Conservation (phyloP, 2,329 filamentous ascomycete species). For the Paracoccidioides brasiliensis region DNA sequence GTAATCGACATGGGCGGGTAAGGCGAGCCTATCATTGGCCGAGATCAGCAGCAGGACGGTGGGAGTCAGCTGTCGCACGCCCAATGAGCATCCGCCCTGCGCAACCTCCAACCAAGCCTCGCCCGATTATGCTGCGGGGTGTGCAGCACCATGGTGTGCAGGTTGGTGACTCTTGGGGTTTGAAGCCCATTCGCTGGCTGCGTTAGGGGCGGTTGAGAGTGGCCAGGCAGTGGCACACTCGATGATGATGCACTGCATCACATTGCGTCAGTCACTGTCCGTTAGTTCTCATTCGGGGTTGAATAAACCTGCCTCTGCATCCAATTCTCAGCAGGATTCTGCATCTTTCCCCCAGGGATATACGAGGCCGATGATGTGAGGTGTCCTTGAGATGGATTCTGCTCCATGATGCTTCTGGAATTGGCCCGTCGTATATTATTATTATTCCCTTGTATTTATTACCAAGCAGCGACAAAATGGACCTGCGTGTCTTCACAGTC, state of each 20-base stretch:
- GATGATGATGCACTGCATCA: background rate
- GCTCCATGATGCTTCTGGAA: background rate
- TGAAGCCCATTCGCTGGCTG: too few species aligned
- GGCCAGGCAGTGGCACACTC: background rate
- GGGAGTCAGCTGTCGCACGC: background rate
- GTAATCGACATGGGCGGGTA: constrained; percentile 5
- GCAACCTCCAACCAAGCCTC: background rate
- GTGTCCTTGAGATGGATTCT: background rate
- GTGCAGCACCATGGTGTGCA: too few species aligned
- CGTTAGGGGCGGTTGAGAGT: background rate
- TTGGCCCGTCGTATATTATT: too few species aligned
- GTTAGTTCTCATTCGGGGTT: background rate
- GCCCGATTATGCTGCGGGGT: too few species aligned
- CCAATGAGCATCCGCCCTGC: background rate
- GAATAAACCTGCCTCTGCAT: background rate
- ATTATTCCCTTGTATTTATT: too few species aligned
- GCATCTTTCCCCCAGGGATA: background rate
- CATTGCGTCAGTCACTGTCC: background rate
- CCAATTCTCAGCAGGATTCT: background rate
- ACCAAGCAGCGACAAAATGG: too few species aligned
- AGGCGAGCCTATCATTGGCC: constrained; percentile 3
- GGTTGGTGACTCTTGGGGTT: too few species aligned
- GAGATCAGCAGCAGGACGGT: background rate
- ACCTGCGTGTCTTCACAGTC: too few species aligned
- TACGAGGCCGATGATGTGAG: background rate